Conservation (phyloP, 208 protist species). For the Porcisia hertigi region DNA sequence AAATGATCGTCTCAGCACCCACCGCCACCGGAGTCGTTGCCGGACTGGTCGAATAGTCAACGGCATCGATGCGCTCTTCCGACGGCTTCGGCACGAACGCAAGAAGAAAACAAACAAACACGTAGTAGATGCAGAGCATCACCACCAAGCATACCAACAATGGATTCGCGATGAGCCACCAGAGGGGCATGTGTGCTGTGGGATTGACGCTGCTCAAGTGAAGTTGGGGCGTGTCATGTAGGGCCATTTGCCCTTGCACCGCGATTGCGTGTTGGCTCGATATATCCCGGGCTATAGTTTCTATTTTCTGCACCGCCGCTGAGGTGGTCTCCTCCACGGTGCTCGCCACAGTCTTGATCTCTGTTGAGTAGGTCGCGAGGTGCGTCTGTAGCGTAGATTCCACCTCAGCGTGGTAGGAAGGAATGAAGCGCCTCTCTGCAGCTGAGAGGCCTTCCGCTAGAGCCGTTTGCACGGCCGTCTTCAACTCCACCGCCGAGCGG, state of each 20-base stretch:
- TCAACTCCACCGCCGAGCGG: constrained; percentile 10
- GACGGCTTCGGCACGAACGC: constrained; percentile 66
- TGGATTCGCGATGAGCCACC: constrained; percentile 56
- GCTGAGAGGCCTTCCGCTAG: constrained; percentile 13
- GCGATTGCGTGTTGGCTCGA: constrained; percentile 1
- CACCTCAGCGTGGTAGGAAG: constrained; percentile 20
- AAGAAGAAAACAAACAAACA: constrained; percentile 72
- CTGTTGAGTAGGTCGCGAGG: constrained; percentile 7
- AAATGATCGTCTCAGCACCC: background rate
- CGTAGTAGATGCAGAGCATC: constrained; percentile 61
- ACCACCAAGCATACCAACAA: constrained; percentile 43
- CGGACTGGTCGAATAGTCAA: background rate
- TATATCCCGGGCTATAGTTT: constrained; percentile 17
- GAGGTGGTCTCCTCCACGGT: constrained; percentile 16
- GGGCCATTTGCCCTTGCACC: background rate
- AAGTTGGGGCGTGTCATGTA: background rate
- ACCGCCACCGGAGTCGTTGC: background rate
- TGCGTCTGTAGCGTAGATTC: constrained; percentile 12
- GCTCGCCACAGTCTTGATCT: constrained; percentile 9
- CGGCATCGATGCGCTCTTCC: background rate
- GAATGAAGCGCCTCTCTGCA: constrained; percentile 18
- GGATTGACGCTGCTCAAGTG: background rate
- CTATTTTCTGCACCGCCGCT: constrained; percentile 16
- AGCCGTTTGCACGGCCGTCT: constrained; percentile 19
- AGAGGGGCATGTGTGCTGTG: constrained; percentile 27